phyloP scores from a whole-genome alignment of 768 basidiomycete species.

The Hypsizygus marmoreus region DNA sequence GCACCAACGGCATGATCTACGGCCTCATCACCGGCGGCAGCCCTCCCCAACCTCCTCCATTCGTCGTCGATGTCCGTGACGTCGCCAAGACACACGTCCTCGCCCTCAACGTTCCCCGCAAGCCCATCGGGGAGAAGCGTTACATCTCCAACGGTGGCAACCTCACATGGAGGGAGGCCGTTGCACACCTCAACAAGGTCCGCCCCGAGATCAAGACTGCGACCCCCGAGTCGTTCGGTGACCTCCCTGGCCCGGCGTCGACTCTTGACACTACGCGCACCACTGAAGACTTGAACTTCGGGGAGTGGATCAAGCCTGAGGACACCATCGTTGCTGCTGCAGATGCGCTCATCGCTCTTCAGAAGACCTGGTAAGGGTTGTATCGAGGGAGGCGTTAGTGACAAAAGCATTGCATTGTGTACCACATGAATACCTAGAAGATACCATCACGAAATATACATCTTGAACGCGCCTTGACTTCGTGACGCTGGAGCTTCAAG shows the following conservation, averaged over 20 bases:
- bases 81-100: conserved; percentile 36
- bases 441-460: background rate
- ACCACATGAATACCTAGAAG: background rate
- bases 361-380: conserved; percentile 25
- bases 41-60: conserved; percentile 26
- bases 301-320: conserved; percentile 24
- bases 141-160: conserved; percentile 30
- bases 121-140: conserved; percentile 25
- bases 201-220: conserved; percentile 22
- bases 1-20: conserved; percentile 31
- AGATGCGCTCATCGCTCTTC: conserved; percentile 24
- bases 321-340: conserved; percentile 28
- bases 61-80: conserved; percentile 37
- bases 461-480: too few relatives aligned
- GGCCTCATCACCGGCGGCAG: conserved; percentile 27
- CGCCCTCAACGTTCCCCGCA: conserved; percentile 28
- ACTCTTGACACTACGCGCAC: conserved; percentile 25
- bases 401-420: background rate
- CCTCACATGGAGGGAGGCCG: conserved; percentile 31
- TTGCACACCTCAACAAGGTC: conserved; percentile 24
- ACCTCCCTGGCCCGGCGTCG: conserved; percentile 25
- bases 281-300: conserved; percentile 27
- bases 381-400: background rate
- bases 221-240: conserved; percentile 12
- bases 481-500: too few relatives aligned